phyloP scores from a whole-genome alignment of 208 protist species.

The Wallacemonas sp. region DNA sequence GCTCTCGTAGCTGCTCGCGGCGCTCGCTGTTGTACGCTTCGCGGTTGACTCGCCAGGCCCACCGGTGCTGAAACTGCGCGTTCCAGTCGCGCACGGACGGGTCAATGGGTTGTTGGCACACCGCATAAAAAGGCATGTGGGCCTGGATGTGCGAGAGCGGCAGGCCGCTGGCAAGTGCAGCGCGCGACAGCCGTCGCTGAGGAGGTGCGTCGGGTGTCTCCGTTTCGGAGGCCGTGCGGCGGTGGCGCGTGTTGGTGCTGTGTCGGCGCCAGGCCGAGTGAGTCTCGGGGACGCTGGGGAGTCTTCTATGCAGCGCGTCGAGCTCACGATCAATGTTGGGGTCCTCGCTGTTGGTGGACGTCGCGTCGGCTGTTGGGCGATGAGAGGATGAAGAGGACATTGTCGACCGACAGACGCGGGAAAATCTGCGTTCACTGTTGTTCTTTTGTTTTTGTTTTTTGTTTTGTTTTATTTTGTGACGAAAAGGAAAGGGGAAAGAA shows the following conservation, averaged over 20 bases:
- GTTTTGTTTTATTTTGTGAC: too few relatives aligned
- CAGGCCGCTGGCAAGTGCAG: neutral
- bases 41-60: constrained; percentile 20
- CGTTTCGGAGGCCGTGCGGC: neutral
- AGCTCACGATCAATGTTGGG: neutral
- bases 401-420: too few relatives aligned
- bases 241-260: neutral
- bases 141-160: constrained; percentile 24
- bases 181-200: neutral
- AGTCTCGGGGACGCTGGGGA: neutral
- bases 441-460: too few relatives aligned
- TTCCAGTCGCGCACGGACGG: constrained; percentile 53
- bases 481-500: too few relatives aligned
- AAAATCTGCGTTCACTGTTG: too few relatives aligned
- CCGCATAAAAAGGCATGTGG: constrained; percentile 36
- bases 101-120: constrained; percentile 30
- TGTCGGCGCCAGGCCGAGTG: neutral
- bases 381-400: too few relatives aligned
- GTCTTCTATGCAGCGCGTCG: neutral
- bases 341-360: too few relatives aligned
- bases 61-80: constrained; percentile 53
- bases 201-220: neutral
- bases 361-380: too few relatives aligned
- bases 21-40: neutral
- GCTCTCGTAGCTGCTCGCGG: constrained; percentile 19